Conservation (phyloP, 2,329 filamentous ascomycete genomes). For the Aspergillus japonicus region DNA sequence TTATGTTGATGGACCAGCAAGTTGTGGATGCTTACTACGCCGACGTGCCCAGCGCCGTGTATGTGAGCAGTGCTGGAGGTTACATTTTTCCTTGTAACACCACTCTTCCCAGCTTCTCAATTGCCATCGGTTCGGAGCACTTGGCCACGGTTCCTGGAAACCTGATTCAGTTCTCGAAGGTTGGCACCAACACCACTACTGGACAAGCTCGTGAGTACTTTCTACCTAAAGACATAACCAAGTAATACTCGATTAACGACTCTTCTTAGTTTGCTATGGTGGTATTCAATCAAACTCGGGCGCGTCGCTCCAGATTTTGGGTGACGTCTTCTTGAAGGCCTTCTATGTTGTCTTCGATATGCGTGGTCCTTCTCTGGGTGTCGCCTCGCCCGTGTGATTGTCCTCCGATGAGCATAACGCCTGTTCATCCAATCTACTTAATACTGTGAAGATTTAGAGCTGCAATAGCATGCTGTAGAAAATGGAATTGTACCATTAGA, state of each 20-base stretch:
- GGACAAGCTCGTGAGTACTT: conserved; percentile 39
- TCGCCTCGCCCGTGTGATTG: conserved; percentile 45
- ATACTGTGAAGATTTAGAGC: conserved; percentile 6
- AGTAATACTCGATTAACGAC: conserved; percentile 16
- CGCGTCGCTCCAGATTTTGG: conserved; percentile 56
- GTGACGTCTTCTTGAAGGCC: conserved; percentile 61
- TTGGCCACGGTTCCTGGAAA: conserved; percentile 55
- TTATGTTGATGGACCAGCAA: conserved; percentile 60
- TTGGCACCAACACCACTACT: conserved; percentile 46
- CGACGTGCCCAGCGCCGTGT: conserved; percentile 53
- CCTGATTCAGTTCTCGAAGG: conserved; percentile 56
- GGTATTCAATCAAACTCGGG: conserved; percentile 60
- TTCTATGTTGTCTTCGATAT: conserved; percentile 61
- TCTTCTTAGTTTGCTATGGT: conserved; percentile 53
- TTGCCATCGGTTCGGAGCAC: conserved; percentile 53
- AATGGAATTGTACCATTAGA: conserved; percentile 4
- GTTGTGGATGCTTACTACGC: conserved; percentile 62
- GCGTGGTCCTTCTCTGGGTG: conserved; percentile 49
- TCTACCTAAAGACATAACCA: not conserved
- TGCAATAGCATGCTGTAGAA: not conserved
- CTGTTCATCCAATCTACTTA: not conserved
- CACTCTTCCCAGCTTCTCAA: conserved; percentile 54
- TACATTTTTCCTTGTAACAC: conserved; percentile 60
- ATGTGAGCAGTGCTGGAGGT: conserved; percentile 44
- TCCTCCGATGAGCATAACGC: not conserved